Conservation (phyloP, 1,139 yeast species). For the Zygosaccharomyces pseudobailii region DNA sequence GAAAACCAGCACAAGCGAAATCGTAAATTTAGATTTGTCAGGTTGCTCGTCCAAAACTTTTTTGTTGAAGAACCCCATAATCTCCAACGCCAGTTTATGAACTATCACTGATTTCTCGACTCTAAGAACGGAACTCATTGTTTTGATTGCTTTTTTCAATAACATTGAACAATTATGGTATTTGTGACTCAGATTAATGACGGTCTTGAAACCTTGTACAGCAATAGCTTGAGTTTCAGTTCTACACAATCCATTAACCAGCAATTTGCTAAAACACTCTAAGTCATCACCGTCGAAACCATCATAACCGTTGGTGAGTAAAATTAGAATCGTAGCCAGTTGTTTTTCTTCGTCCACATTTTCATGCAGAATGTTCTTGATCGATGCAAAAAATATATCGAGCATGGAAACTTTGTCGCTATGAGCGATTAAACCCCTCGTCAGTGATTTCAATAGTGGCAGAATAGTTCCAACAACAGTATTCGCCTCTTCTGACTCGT, state of each 20-base stretch:
- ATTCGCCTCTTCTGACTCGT: constrained; percentile 29
- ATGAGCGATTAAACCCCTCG: constrained; percentile 36
- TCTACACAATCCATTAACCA: constrained; percentile 15
- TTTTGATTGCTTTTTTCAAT: constrained; percentile 4
- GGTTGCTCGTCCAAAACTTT: constrained; percentile 18
- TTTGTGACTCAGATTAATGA: constrained; percentile 5
- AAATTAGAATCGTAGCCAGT: constrained; percentile 20
- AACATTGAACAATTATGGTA: constrained; percentile 5
- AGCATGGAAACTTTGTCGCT: constrained; percentile 49
- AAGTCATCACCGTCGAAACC: constrained; percentile 22
- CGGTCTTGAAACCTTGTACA: constrained; percentile 18
- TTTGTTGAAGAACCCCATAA: constrained; percentile 9
- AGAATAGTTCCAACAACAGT: constrained; percentile 48
- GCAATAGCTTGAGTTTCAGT: constrained; percentile 10
- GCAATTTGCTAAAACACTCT: constrained; percentile 10
- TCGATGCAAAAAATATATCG: constrained; percentile 48
- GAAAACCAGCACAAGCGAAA: constrained; percentile 16
- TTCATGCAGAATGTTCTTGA: constrained; percentile 27
- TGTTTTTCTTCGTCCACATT: constrained; percentile 18
- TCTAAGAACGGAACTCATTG: constrained; percentile 6
- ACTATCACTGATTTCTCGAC: constrained; percentile 4
- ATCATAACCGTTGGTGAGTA: constrained; percentile 16
- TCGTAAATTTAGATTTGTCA: constrained; percentile 6
- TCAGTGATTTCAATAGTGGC: constrained; percentile 53
- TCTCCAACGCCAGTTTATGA: constrained; percentile 6